These are phyloP conservation scores for Fusarium floridanum DNA, from an alignment of 2,329 filamentous ascomycete genomes.

Conservation along the genomic window DNA sequence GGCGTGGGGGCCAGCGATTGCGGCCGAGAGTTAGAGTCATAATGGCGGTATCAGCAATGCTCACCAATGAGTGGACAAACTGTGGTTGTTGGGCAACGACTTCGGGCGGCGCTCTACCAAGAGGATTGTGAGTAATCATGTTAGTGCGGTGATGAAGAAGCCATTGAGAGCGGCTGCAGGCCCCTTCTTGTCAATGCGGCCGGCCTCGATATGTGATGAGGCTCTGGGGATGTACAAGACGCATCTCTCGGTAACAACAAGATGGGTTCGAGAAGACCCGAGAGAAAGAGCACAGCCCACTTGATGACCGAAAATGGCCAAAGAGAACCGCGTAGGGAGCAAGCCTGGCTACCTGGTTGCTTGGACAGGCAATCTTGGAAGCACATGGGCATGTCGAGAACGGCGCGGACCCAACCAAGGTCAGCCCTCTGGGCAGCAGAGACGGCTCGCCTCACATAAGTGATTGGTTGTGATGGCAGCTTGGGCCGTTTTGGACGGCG, in stretches of 20 bases:
- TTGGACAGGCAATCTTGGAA: constrained; percentile 37
- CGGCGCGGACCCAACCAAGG: constrained; percentile 36
- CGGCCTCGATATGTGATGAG: constrained; percentile 41
- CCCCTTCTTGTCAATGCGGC: constrained; percentile 32
- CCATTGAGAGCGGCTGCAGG: constrained; percentile 32
- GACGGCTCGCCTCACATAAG: constrained; percentile 42
- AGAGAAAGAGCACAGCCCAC: constrained; percentile 39
- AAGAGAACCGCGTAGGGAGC: constrained; percentile 33
- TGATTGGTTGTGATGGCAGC: constrained; percentile 43
- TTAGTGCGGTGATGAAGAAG: constrained; percentile 38
- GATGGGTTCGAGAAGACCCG: constrained; percentile 39
- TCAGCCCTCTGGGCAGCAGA: constrained; percentile 31
- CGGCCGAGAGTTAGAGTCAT: constrained; percentile 44
- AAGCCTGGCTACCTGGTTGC: constrained; percentile 38
- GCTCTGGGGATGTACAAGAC: constrained; percentile 35
- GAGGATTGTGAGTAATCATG: constrained; percentile 34
- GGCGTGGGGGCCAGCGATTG: constrained; percentile 39
- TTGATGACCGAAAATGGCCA: constrained; percentile 39
- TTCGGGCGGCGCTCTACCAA: constrained; percentile 34
- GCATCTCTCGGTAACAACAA: constrained; percentile 33
- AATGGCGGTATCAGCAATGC: constrained; percentile 41
- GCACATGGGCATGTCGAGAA: constrained; percentile 30
- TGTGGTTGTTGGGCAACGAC: constrained; percentile 39
- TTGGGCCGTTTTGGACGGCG: constrained; percentile 46
- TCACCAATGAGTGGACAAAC: constrained; percentile 41